phyloP scores from a whole-genome alignment of 2,329 filamentous ascomycete species.

The Paramyrothecium sp. region DNA sequence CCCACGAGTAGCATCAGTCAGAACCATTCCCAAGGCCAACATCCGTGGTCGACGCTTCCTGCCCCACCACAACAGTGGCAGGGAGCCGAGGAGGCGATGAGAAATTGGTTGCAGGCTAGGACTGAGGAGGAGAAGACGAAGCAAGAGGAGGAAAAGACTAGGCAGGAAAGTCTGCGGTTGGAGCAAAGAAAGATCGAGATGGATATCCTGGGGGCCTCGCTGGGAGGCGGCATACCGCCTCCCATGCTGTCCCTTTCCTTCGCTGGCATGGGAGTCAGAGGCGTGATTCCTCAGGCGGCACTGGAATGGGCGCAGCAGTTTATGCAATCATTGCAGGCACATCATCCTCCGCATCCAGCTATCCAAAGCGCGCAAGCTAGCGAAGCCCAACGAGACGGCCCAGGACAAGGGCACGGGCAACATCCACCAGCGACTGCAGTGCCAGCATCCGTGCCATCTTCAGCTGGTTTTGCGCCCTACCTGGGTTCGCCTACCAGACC shows the following conservation, averaged over 20 bases:
- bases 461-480: conserved; percentile 41
- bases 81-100: conserved; percentile 68
- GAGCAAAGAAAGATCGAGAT: conserved; percentile 73
- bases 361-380: conserved; percentile 50
- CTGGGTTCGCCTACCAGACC: conserved; percentile 49
- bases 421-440: conserved; percentile 35
- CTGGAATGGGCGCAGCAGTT: conserved; percentile 70
- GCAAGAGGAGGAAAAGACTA: conserved; percentile 72
- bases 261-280: conserved; percentile 63
- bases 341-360: conserved; percentile 50
- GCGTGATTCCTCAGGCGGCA: conserved; percentile 56
- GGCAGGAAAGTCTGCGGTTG: conserved; percentile 63
- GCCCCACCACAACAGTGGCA: conserved; percentile 65
- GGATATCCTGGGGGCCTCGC: conserved; percentile 67
- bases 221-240: conserved; percentile 70
- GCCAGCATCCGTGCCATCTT: conserved; percentile 29
- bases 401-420: conserved; percentile 38
- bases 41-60: conserved; percentile 40
- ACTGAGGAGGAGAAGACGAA: too few relatives aligned
- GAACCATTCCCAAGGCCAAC: background rate
- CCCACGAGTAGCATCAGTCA: conserved; percentile 15
- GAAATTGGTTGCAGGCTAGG: conserved; percentile 68
- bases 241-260: conserved; percentile 75
- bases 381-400: conserved; percentile 53
- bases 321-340: conserved; percentile 48